Evolutionary conservation across 805 yeast species (phyloP).

Genomic region (Saturnispora gosingensis): DNA sequence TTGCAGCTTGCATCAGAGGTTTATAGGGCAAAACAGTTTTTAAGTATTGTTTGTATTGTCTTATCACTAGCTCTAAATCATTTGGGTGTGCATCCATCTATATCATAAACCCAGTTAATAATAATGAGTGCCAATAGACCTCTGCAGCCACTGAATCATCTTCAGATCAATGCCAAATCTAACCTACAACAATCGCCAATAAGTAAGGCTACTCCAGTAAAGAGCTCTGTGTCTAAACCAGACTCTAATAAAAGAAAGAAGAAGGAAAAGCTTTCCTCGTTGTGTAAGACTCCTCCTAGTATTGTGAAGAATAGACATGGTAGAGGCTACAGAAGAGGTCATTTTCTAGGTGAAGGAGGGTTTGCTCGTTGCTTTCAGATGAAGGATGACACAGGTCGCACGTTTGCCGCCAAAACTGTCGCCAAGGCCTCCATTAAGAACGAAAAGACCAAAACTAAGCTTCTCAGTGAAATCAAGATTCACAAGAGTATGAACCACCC

Average conservation of each 20-base stretch:
- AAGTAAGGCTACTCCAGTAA: constrained; percentile 32
- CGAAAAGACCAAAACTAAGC: constrained; percentile 79
- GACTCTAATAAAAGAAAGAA: constrained; percentile 44
- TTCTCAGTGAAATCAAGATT: constrained; percentile 88
- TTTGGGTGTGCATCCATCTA: background rate
- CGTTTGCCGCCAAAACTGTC: constrained; percentile 94
- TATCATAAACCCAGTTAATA: background rate
- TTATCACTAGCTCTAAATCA: background rate
- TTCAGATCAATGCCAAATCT: constrained; percentile 41
- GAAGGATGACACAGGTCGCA: constrained; percentile 77
- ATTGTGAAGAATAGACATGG: constrained; percentile 81
- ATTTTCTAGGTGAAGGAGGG: constrained; percentile 94
- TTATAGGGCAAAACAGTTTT: background rate
- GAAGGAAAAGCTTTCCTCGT: constrained; percentile 80
- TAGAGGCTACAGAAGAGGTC: constrained; percentile 82
- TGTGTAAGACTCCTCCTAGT: constrained; percentile 96
- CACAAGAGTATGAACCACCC: constrained; percentile 86
- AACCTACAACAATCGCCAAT: constrained; percentile 18
- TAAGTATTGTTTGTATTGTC: background rate
- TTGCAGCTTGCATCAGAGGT: background rate
- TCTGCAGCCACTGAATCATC: constrained; percentile 45
- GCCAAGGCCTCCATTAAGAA: constrained; percentile 90
- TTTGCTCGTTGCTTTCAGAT: constrained; percentile 98
- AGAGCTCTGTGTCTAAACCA: constrained; percentile 27
- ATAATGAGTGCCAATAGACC: constrained; percentile 31